Percentiles rank a stretch among this genome's conserved stretches.
phyloP scores from a whole-genome alignment of 2,329 filamentous ascomycete genomes.

The Juglanconis sp. region DNA sequence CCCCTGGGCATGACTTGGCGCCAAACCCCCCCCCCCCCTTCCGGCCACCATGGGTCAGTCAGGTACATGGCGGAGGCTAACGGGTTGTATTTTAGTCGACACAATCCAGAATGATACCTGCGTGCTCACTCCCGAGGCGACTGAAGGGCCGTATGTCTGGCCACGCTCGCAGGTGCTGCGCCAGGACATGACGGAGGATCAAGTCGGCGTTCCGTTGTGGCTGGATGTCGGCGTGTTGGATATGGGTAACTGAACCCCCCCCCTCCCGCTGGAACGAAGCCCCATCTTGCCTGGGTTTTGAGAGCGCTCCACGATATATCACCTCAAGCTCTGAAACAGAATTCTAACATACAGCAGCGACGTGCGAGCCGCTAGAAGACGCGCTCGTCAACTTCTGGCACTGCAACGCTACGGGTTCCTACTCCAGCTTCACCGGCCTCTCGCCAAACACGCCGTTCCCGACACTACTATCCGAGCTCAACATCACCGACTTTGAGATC shows the following conservation, averaged over 20 bases:
- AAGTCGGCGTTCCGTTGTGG: constrained; percentile 7
- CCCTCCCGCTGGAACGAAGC: not conserved
- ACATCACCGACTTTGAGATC: constrained; percentile 22
- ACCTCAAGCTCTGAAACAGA: not conserved
- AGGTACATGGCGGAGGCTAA: too few species aligned
- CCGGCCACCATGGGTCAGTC: too few species aligned
- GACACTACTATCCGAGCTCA: constrained; percentile 27
- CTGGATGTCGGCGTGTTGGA: constrained; percentile 12
- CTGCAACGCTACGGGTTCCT: constrained; percentile 23
- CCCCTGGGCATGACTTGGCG: too few species aligned
- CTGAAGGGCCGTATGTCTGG: constrained; percentile 10
- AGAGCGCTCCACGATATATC: not conserved
- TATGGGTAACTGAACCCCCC: not conserved
- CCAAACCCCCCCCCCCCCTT: too few species aligned
- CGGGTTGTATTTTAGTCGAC: not conserved
- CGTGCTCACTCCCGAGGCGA: constrained; percentile 7
- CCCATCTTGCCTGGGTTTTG: not conserved
- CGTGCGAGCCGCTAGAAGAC: constrained; percentile 10
- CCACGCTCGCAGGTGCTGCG: constrained; percentile 3
- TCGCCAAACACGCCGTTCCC: constrained; percentile 29
- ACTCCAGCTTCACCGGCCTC: constrained; percentile 27
- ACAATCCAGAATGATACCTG: constrained; percentile 15
- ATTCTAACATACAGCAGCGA: not conserved
- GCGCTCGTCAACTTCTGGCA: constrained; percentile 14
- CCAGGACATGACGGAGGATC: constrained; percentile 12